phyloP scores from a whole-genome alignment of 176 grass and related monocot genomes.

The Eragrostis nindensis region DNA sequence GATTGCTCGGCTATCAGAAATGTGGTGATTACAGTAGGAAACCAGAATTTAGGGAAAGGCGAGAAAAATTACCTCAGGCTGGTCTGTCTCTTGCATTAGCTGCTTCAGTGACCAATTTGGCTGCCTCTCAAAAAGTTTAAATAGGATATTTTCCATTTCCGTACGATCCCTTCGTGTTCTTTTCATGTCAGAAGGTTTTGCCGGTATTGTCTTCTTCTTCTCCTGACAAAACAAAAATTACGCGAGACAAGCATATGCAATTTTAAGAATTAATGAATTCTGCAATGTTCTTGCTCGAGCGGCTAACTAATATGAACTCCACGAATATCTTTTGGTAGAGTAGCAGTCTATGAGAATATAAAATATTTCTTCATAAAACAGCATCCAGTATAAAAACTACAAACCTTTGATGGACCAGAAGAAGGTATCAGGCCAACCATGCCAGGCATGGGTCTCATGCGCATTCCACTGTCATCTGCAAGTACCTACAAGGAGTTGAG shows the following conservation, averaged over 20 bases:
- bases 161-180: slow-evolving; percentile 68
- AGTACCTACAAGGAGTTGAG: slow-evolving; percentile 51
- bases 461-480: slow-evolving; percentile 62
- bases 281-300: background rate
- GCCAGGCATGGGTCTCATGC: slow-evolving; percentile 78
- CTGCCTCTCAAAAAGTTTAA: slow-evolving; percentile 90
- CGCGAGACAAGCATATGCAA: background rate
- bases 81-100: slow-evolving; percentile 80
- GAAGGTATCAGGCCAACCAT: slow-evolving; percentile 57
- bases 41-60: background rate
- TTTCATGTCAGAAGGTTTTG: slow-evolving; percentile 71
- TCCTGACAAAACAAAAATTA: slow-evolving; percentile 39
- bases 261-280: background rate
- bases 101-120: slow-evolving; percentile 89
- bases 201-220: slow-evolving; percentile 54
- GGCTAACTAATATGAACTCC: background rate
- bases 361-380: background rate
- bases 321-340: background rate
- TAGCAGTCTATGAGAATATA: slow-evolving; percentile 1
- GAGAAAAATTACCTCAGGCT: slow-evolving; percentile 57
- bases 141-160: slow-evolving; percentile 79
- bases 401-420: background rate
- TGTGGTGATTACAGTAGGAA: background rate
- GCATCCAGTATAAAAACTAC: background rate
- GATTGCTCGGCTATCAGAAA: background rate